Evolutionary conservation across 371 early-diverging fungal genomes (phyloP), one percentile per base, ranked within the genome.

Genomic region (Mortierella polycephala): DNA sequence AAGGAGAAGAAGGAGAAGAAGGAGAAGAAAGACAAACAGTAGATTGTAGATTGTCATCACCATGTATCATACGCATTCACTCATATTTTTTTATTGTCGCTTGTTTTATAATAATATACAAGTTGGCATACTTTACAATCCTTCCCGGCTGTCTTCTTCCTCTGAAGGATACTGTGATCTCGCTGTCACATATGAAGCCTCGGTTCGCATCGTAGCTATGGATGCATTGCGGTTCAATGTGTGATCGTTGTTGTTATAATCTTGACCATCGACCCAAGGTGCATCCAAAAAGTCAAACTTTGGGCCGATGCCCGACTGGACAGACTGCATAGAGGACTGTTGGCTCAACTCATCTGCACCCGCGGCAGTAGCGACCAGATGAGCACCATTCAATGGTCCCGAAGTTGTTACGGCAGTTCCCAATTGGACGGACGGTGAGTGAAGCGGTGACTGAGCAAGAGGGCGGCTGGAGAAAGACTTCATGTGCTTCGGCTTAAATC

Each of bases 131-230:
- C 40, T 47, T 64, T 63, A 53, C 64, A 63, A 56, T 52, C 56
- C 70, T 37, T 54, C 54, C 14, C 56, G 53, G 16, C 53, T 3
- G 13, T 59, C 49, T 0, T 66, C 72, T 0, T 76, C 76, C 9
- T 67, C 68, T 7, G 76, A 76, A 30, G 67, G 67, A 23, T 75
- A 59, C 45, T 54, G 68, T 3, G 77, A 77, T 47, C 20, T 56
- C 12, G 77, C 77, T 16, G 77, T 77, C 20, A 62, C 60, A 60
- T 71, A 77, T 10, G 77, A 77, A 9, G 64, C 62, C 39, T 77
- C 77, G 2, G 69, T 67, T 50, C 64, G 63, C 21, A 55, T 56
- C 13, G 77, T 76, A 14, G 44, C 71, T 2, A 64, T 54, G 13
- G 77, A 77, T 42, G 77, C 39, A 42, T 77, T 77, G 11, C 77